Evolutionary conservation across 1,284 basidiomycete genomes (phyloP).

Genomic region (Rhodotorula sp.): DNA sequence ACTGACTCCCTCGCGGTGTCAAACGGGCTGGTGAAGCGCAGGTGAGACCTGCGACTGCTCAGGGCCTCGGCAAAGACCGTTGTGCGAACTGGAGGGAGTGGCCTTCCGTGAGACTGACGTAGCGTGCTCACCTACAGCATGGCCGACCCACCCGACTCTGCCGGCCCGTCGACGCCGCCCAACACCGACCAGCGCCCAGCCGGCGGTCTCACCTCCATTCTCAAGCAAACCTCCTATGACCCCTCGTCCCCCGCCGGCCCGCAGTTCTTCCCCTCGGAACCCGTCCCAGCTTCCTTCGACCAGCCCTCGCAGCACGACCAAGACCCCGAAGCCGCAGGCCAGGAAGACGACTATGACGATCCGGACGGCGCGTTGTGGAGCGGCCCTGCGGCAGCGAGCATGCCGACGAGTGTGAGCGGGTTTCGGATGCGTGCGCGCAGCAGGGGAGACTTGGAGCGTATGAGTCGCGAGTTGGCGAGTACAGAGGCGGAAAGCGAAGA

Average conservation of each 20-base stretch:
- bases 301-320: conserved; percentile 1
- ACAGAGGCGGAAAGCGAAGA: conserved; percentile 7
- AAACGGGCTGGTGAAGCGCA: no score
- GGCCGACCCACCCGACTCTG: neutral
- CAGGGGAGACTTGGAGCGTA: conserved; percentile 32
- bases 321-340: conserved; percentile 10
- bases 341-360: conserved; percentile 44
- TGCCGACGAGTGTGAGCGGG: conserved; percentile 41
- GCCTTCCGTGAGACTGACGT: no score
- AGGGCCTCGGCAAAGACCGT: no score
- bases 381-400: conserved; percentile 41
- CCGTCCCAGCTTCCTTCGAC: neutral
- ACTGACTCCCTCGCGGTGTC: no score
- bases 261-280: conserved; percentile 36
- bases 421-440: conserved; percentile 40
- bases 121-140: neutral
- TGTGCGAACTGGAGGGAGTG: no score
- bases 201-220: conserved; percentile 25
- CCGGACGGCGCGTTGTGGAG: conserved; percentile 42
- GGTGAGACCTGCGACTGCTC: neutral
- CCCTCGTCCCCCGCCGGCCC: conserved; percentile 11
- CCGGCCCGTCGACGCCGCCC: neutral
- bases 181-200: neutral
- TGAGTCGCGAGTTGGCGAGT: conserved; percentile 2
- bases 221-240: conserved; percentile 33